phyloP scores from a whole-genome alignment of 345 rosid genomes.

The Barbarea vulgaris region DNA sequence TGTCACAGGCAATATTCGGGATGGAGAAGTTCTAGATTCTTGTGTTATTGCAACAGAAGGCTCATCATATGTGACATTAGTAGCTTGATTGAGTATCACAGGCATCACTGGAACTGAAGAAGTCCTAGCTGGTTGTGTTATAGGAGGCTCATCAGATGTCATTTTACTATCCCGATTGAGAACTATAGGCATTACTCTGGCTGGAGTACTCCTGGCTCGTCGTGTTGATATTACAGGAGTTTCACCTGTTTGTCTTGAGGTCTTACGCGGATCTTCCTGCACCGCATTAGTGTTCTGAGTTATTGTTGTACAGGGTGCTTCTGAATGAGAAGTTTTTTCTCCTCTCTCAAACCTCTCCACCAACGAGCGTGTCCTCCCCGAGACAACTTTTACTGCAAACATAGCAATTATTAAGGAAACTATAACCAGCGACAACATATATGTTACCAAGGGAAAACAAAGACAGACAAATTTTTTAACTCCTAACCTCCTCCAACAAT shows the following conservation, averaged over 20 bases:
- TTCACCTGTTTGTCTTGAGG: constrained; percentile 31
- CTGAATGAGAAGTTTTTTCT: constrained; percentile 46
- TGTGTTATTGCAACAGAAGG: constrained; percentile 26
- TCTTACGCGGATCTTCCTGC: constrained; percentile 30
- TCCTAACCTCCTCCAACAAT: constrained; percentile 77
- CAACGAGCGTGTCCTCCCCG: constrained; percentile 84
- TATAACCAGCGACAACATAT: neutral
- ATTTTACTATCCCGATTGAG: constrained; percentile 29
- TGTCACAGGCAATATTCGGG: constrained; percentile 15
- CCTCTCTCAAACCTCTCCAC: constrained; percentile 93
- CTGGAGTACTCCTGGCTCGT: constrained; percentile 45
- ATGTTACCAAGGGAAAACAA: constrained; percentile 4
- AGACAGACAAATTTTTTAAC: constrained; percentile 22
- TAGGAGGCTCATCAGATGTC: constrained; percentile 28
- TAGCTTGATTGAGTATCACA: constrained; percentile 11
- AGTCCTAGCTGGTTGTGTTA: constrained; percentile 36
- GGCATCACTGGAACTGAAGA: constrained; percentile 34
- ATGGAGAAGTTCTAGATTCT: constrained; percentile 31
- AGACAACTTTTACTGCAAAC: constrained; percentile 85
- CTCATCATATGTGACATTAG: constrained; percentile 20
- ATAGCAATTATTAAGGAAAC: constrained; percentile 26
- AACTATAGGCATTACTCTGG: constrained; percentile 41
- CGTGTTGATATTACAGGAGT: constrained; percentile 33
- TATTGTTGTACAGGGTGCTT: constrained; percentile 39
- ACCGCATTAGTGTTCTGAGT: constrained; percentile 2